These are phyloP conservation scores for Flueggea neowawraea DNA, from an alignment of 441 rosid genomes.

Conservation along the genomic window DNA sequence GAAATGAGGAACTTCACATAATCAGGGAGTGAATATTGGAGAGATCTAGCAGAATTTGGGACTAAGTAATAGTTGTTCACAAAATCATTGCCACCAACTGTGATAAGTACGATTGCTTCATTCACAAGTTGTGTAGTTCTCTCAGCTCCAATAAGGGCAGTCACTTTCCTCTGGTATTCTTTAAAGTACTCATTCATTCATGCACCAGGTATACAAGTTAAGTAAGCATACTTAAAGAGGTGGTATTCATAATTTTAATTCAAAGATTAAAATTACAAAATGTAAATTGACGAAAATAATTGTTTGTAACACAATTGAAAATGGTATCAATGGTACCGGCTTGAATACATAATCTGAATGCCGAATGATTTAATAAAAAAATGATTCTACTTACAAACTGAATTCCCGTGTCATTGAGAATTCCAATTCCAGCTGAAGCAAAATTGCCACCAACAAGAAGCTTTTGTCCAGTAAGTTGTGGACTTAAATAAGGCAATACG, in stretches of 20 bases:
- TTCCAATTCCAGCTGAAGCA: constrained; percentile 47
- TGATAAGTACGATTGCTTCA: constrained; percentile 29
- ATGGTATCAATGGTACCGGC: too few species aligned
- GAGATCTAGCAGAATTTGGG: constrained; percentile 38
- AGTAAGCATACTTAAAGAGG: too few species aligned
- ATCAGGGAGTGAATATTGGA: constrained; percentile 26
- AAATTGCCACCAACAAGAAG: constrained; percentile 42
- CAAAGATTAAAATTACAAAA: too few species aligned
- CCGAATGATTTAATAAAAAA: too few species aligned
- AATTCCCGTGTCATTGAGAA: constrained; percentile 42
- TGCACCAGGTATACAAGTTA: too few species aligned
- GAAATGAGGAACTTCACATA: constrained; percentile 28
- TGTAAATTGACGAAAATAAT: too few species aligned
- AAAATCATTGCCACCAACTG: constrained; percentile 50
- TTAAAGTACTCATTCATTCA: constrained; percentile 18
- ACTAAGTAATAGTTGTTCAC: constrained; percentile 43
- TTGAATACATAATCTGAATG: too few species aligned
- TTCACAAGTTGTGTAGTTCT: constrained; percentile 24
- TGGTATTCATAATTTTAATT: too few species aligned
- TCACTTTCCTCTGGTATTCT: constrained; percentile 29
- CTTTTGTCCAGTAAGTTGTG: constrained; percentile 22
- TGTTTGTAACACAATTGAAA: too few species aligned
- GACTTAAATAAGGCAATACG: constrained; percentile 35
- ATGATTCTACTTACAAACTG: constrained; percentile 32
- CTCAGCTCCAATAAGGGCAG: constrained; percentile 23